Percentiles rank a stretch among this genome's conserved stretches.
Conservation (phyloP, 768 basidiomycete species). For the Tulasnella sp. region DNA sequence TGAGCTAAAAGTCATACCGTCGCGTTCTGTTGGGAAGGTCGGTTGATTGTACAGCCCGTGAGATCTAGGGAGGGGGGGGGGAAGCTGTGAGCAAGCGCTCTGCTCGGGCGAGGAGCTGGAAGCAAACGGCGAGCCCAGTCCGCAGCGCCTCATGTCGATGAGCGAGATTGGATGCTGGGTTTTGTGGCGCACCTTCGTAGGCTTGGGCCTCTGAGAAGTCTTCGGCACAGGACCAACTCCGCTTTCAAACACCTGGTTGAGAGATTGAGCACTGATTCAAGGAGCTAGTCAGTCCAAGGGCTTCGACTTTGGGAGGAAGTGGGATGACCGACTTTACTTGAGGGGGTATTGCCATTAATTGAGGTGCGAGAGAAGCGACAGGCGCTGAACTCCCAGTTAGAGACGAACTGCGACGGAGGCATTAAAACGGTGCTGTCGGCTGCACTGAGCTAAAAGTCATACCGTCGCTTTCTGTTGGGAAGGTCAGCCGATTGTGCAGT, state of each 20-base stretch:
- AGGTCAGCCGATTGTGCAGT: constrained; percentile 55
- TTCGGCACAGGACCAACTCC: constrained; percentile 69
- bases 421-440: background rate
- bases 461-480: constrained; percentile 80
- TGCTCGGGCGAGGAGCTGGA: background rate
- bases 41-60: constrained; percentile 45
- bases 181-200: constrained; percentile 41
- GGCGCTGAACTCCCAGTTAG: background rate
- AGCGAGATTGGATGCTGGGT: background rate
- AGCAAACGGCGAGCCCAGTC: constrained; percentile 1
- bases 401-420: background rate
- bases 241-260: constrained; percentile 73
- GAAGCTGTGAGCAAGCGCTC: background rate
- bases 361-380: background rate
- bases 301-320: constrained; percentile 1
- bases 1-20: constrained; percentile 45
- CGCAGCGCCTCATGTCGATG: background rate
- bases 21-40: constrained; percentile 74
- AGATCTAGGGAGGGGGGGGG: background rate
- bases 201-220: constrained; percentile 67
- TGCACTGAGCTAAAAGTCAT: constrained; percentile 28
- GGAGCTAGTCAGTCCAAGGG: background rate
- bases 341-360: background rate
- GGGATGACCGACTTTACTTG: constrained; percentile 40
- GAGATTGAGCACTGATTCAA: constrained; percentile 54